Conservation (phyloP, 1,284 basidiomycete genomes). For the Cutaneotrichosporon sp. region DNA sequence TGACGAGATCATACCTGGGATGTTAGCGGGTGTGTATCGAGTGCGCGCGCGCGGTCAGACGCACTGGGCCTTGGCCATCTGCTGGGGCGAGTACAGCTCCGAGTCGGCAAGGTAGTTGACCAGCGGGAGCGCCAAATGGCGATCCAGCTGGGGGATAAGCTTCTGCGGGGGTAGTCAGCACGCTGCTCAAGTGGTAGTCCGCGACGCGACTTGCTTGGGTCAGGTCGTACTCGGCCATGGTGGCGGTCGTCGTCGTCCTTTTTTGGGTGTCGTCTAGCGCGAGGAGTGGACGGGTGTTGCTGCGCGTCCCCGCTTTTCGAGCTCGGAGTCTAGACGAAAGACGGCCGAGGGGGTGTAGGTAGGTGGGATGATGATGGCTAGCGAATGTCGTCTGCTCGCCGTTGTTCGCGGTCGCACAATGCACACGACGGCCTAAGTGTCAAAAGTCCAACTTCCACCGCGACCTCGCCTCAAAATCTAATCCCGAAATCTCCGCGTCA, state of each 20-base stretch:
- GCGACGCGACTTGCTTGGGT: conserved; percentile 51
- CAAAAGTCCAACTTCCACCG: conserved; percentile 9
- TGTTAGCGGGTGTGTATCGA: conserved; percentile 1
- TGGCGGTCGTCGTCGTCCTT: conserved; percentile 17
- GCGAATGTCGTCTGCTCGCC: not conserved
- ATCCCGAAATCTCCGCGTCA: conserved; percentile 7
- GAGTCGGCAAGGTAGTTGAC: conserved; percentile 72
- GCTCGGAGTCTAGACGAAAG: not conserved
- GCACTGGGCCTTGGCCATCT: conserved; percentile 46
- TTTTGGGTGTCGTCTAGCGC: conserved; percentile 2
- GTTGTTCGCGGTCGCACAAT: conserved; percentile 3
- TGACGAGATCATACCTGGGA: conserved; percentile 80
- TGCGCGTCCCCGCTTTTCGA: conserved; percentile 3
- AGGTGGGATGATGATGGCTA: conserved; percentile 12
- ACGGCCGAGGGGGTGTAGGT: conserved; percentile 8
- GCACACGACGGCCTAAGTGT: not conserved
- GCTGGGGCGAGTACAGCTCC: conserved; percentile 38
- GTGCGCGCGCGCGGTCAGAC: conserved; percentile 10
- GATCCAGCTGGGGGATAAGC: conserved; percentile 86
- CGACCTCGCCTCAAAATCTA: conserved; percentile 4
- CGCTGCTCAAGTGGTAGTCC: not conserved
- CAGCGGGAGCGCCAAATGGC: conserved; percentile 87
- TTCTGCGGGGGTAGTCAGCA: conserved; percentile 54
- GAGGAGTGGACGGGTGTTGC: not conserved
- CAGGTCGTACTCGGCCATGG: conserved; percentile 79